Conservation (phyloP, 2,329 filamentous ascomycete species). For the Cylindrodendrum hubeiense region DNA sequence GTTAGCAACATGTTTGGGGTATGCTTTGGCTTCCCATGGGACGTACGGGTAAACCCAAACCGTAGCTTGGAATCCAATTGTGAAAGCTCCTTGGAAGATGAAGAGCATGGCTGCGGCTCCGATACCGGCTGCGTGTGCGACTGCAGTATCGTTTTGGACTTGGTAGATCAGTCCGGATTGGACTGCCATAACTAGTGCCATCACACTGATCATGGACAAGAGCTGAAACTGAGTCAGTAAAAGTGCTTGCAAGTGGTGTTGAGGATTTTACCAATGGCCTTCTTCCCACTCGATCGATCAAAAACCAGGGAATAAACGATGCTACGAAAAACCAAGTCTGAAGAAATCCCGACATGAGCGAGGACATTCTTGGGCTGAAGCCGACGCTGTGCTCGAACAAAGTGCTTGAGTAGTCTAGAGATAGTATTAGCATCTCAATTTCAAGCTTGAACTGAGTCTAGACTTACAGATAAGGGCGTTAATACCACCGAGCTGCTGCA, state of each 20-base stretch:
- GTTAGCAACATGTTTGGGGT: neutral
- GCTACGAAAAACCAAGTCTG: constrained; percentile 60
- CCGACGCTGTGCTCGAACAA: constrained; percentile 60
- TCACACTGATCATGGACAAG: constrained; percentile 55
- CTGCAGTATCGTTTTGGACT: constrained; percentile 50
- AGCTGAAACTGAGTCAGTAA: constrained; percentile 36
- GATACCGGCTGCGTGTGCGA: constrained; percentile 50
- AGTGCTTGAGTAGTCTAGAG: constrained; percentile 57
- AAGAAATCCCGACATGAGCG: constrained; percentile 65
- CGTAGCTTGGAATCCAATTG: constrained; percentile 53
- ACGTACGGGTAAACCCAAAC: constrained; percentile 50
- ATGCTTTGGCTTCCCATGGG: neutral
- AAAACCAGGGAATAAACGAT: constrained; percentile 51
- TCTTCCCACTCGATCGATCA: constrained; percentile 37
- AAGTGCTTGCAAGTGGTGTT: neutral
- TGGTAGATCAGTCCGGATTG: constrained; percentile 56
- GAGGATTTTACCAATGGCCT: constrained; percentile 26
- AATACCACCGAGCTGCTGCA: constrained; percentile 62
- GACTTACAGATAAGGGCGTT: constrained; percentile 60
- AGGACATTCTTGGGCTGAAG: constrained; percentile 56
- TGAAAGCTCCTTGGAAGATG: constrained; percentile 55
- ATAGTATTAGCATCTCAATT: neutral
- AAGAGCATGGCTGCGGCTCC: constrained; percentile 57
- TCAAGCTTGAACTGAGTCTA: neutral
- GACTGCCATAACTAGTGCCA: constrained; percentile 56